Conservation (phyloP, 176 grass and related monocot genomes). For the Canna indica region DNA sequence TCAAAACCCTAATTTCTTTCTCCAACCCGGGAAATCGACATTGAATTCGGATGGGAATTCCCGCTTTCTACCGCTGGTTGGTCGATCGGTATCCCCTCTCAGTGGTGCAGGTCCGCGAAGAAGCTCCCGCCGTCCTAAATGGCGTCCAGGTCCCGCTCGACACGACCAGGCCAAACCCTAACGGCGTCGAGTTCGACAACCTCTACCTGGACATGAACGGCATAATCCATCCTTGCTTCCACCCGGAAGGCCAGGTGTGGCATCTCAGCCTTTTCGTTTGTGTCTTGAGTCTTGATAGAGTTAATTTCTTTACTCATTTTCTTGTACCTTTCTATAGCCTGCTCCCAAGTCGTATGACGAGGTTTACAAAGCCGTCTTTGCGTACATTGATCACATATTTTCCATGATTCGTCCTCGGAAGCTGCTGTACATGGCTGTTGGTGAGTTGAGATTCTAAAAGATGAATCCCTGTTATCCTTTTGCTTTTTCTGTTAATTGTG, state of each 20-base stretch:
- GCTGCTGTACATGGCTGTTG: slow-evolving; percentile 54
- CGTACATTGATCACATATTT: slow-evolving; percentile 43
- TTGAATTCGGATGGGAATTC: slow-evolving; percentile 30
- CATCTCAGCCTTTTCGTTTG: not conserved
- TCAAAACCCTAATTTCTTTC: not conserved
- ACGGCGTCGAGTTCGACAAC: slow-evolving; percentile 42
- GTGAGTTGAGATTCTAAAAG: slow-evolving; percentile 18
- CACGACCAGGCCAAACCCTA: slow-evolving; percentile 28
- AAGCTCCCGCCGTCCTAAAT: slow-evolving; percentile 16
- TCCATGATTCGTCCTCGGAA: slow-evolving; percentile 38
- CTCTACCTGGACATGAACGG: slow-evolving; percentile 45
- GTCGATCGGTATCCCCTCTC: slow-evolving; percentile 14
- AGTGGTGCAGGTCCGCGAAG: slow-evolving; percentile 23
- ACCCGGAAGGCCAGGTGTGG: slow-evolving; percentile 28
- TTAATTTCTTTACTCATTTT: not conserved
- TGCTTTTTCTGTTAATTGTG: not conserved
- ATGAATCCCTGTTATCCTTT: not conserved
- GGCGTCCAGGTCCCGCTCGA: slow-evolving; percentile 29
- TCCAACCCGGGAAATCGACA: not conserved
- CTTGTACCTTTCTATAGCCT: not conserved
- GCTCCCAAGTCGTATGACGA: slow-evolving; percentile 46
- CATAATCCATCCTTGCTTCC: slow-evolving; percentile 49
- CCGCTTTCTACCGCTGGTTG: slow-evolving; percentile 41
- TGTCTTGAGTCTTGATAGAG: not conserved
- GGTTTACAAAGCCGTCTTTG: slow-evolving; percentile 47